Conservation (phyloP, 2,329 filamentous ascomycete genomes). For the Madurella mycetomatis region DNA sequence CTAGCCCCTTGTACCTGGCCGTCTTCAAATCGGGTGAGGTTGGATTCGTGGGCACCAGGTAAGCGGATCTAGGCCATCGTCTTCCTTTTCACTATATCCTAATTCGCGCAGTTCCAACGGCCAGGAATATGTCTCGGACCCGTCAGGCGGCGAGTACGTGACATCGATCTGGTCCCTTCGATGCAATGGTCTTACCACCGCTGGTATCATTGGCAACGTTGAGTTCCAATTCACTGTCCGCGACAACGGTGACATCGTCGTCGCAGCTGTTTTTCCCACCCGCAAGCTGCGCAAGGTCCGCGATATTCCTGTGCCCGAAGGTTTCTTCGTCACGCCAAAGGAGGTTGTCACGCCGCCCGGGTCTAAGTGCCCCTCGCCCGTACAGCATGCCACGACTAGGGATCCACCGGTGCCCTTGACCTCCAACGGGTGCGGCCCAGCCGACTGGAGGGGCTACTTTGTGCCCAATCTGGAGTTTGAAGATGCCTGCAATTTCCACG, state of each 20-base stretch:
- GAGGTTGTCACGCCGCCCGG: not conserved
- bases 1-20: not conserved
- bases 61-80: not conserved
- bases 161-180: conserved; percentile 11
- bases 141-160: conserved; percentile 1
- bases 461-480: conserved; percentile 10
- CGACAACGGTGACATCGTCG: not conserved
- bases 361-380: not conserved
- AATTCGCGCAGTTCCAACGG: conserved; percentile 7
- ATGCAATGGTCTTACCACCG: conserved; percentile 9
- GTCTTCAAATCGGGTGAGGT: conserved; percentile 9
- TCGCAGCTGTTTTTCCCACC: not conserved
- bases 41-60: conserved; percentile 8
- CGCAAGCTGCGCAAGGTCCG: not conserved
- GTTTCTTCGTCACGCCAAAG: conserved; percentile 7
- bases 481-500: conserved; percentile 4
- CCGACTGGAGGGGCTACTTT: conserved; percentile 9
- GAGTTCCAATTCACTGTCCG: conserved; percentile 7
- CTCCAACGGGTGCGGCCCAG: conserved; percentile 8
- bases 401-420: conserved; percentile 1
- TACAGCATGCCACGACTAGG: not conserved
- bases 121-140: conserved; percentile 2
- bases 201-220: conserved; percentile 8
- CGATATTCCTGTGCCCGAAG: conserved; percentile 3
- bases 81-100: not conserved